Base-by-base conservation (phyloP, 2,329 filamentous ascomycete species). In the Atkinsonella hypoxylon region DNA sequence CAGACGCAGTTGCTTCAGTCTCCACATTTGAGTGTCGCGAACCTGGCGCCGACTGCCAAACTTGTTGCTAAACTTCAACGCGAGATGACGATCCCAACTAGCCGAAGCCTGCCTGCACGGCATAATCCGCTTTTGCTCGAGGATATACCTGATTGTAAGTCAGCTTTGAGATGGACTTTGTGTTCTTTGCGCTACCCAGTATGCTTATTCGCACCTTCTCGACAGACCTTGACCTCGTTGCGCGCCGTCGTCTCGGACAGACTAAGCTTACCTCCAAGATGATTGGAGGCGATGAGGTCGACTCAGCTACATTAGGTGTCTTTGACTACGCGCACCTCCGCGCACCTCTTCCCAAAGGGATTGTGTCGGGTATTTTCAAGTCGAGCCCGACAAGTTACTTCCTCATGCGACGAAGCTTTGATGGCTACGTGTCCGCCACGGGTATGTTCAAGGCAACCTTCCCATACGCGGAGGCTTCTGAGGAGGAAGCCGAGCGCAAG, bases 261-360 rank as follows among this genome's bases (percentile, higher is more conserved):
- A 98, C 93, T 22, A 87, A 94, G 68, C 78, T 98, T 56, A 83
- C 84, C 10, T 82, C 90, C 48, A 93, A 89, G 71, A 82, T 89
- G 61, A 82, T 83, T 34, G 82, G 85, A 59, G 73, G 83, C n/a
- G 81, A 82, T 66, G 83, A 88, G 56, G 80, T 82, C 51, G 87
- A 88, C 64, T 75, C 81, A 45, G 77, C 84, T 57, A 82, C 85
- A 58, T 74, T 93, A 54, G 89, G 88, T 48, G 81, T 84, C 45
- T 95, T 98, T 65, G 93, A 97, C 69, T 98, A 98, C 68, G 91
- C 90, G 57, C 93, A 98, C 66, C 77, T 98, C 47, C 86, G 91
- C 62, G 91, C 90, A 54, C 91, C 93, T 13, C 73, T 98, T 45
- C 93, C 93, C 47, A 93, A 90, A 68, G 89, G 93, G 56, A 83